phyloP scores from a whole-genome alignment of 2,329 filamentous ascomycete genomes.

The Ascosphaera pollenicola region DNA sequence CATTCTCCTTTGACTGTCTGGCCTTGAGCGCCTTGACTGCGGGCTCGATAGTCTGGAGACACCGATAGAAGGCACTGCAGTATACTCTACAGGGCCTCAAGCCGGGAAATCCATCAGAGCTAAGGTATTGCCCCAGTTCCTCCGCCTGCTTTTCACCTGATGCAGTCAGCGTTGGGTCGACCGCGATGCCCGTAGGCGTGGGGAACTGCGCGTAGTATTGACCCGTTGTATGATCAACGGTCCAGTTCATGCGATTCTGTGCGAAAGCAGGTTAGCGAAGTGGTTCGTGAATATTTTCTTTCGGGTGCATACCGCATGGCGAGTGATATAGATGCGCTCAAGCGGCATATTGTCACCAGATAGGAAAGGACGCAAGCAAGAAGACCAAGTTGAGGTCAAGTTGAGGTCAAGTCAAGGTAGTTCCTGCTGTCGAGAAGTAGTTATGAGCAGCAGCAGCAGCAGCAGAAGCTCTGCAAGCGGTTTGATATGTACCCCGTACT shows the following conservation, averaged over 20 bases:
- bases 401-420: too few relatives aligned
- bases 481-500: too few relatives aligned
- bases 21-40: constrained; percentile 21
- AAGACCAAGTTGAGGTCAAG: too few relatives aligned
- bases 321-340: constrained; percentile 49
- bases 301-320: constrained; percentile 41
- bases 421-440: constrained; percentile 7
- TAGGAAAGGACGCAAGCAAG: too few relatives aligned
- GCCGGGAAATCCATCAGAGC: constrained; percentile 10
- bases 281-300: constrained; percentile 1
- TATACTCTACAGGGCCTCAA: constrained; percentile 38
- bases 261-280: constrained; percentile 2
- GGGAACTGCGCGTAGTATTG: constrained; percentile 50
- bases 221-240: constrained; percentile 59
- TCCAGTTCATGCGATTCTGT: constrained; percentile 81
- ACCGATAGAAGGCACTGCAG: constrained; percentile 69
- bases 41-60: constrained; percentile 65
- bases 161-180: constrained; percentile 68
- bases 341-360: constrained; percentile 39
- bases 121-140: constrained; percentile 38
- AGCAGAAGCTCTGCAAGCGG: too few relatives aligned
- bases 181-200: constrained; percentile 70
- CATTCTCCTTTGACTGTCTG: constrained; percentile 12
- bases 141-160: constrained; percentile 68
- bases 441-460: background rate